phyloP scores from a whole-genome alignment of 2,329 filamentous ascomycete species.

The Penicillium sp. region DNA sequence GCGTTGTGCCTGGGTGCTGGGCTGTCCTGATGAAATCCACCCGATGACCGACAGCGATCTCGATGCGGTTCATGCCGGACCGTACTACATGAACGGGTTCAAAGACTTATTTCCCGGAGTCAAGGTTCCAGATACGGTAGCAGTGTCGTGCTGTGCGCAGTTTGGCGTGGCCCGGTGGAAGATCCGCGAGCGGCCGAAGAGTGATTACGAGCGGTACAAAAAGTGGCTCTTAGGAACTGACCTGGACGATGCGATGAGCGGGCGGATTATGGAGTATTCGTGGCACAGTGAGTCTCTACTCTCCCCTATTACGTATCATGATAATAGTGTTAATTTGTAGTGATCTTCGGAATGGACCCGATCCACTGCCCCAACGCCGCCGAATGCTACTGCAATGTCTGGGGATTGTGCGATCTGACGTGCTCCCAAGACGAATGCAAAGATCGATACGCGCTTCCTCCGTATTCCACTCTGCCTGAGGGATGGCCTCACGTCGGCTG shows the following conservation, averaged over 20 bases:
- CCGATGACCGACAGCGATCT: slow-evolving; percentile 42
- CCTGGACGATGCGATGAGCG: slow-evolving; percentile 47
- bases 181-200: slow-evolving; percentile 41
- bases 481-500: slow-evolving; percentile 61
- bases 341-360: slow-evolving; percentile 56
- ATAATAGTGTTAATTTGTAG: slow-evolving; percentile 27
- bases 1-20: slow-evolving; percentile 51
- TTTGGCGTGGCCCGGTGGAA: slow-evolving; percentile 50
- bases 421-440: slow-evolving; percentile 46
- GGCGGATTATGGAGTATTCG: slow-evolving; percentile 55
- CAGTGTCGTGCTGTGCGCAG: slow-evolving; percentile 53
- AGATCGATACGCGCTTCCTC: slow-evolving; percentile 57
- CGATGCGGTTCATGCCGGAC: slow-evolving; percentile 45
- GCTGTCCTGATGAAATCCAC: slow-evolving; percentile 50
- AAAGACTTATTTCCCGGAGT: slow-evolving; percentile 45
- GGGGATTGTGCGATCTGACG: slow-evolving; percentile 55
- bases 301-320: not conserved
- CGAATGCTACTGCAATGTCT: slow-evolving; percentile 65
- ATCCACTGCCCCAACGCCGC: slow-evolving; percentile 59
- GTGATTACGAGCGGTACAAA: slow-evolving; percentile 48
- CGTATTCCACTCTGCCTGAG: slow-evolving; percentile 53
- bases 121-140: slow-evolving; percentile 42
- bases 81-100: slow-evolving; percentile 48
- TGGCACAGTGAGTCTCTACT: slow-evolving; percentile 52
- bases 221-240: slow-evolving; percentile 48